Base-by-base conservation (phyloP, 495 filamentous ascomycete genomes). In the Talaromyces ruber region DNA sequence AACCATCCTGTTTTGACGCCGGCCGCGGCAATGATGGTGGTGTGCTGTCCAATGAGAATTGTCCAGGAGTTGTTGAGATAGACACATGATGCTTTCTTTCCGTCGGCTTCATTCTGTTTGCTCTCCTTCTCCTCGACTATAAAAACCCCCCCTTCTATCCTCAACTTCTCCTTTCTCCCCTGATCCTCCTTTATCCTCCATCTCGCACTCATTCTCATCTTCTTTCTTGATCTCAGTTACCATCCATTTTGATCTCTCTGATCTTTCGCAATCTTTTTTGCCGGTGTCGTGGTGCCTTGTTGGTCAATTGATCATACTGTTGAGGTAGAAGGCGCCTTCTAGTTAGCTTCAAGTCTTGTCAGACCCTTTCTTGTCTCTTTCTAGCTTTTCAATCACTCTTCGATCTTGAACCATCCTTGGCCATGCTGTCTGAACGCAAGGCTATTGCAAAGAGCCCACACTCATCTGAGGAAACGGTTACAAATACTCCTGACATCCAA, bases 401-500 rank as follows among this genome's bases (percentile, higher is more conserved):
- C 50, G 22, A 28, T 18, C 12, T 53, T 53, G 32, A 30, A 32
- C 3, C 55, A 28, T 55, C 24, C 8, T 54, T 54, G 51, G 51
- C 26, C 51, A 60, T 60, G 59, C 43, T 60, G 39, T 51, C 59
- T 12, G 59, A 60, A 50, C 59, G 59, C 59, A 60, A 22, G 16
- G 45, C 21, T 21, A 32, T 60, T 65, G 62, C 74, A 62, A 71
- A 70, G 53, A 88, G 84, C 50, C 84, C 85, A 37, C 79, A 78
- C 67, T 87, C 85, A 5, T 85, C 84, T 8, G 81, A 76, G 62
- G 81, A 73, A 25, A 80, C 71, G 47, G 72, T 66, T 28, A 80
- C 79, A 54, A 81, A 77, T 25, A 88, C 86, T 39, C 86, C 86
- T 1, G 83, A 87, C 59, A 88, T 85, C 25, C 79, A 80, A 54